These are phyloP conservation scores for Metschnikowia continentalis DNA, from an alignment of 805 yeast genomes.

Conservation along the genomic window DNA sequence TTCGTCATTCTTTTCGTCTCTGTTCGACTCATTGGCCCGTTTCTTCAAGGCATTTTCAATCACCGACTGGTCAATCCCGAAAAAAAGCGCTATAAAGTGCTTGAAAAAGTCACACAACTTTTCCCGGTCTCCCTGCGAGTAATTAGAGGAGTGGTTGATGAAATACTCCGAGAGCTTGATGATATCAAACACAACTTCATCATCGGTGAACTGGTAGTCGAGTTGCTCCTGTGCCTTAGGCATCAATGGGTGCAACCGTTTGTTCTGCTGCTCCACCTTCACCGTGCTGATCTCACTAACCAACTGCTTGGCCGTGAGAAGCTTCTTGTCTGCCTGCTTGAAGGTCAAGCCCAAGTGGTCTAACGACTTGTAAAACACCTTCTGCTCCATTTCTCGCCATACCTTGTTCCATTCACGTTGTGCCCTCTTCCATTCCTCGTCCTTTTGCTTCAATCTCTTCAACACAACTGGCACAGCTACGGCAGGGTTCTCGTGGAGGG, in stretches of 20 bases:
- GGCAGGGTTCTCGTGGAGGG: conserved; percentile 91
- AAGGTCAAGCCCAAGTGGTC: conserved; percentile 95
- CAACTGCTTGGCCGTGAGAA: conserved; percentile 83
- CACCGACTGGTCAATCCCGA: conserved; percentile 50
- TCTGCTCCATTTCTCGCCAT: conserved; percentile 98
- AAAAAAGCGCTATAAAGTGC: conserved; percentile 68
- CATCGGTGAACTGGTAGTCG: conserved; percentile 60
- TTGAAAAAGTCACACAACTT: conserved; percentile 66
- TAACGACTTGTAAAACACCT: conserved; percentile 85
- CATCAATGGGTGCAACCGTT: conserved; percentile 78
- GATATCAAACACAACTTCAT: conserved; percentile 69
- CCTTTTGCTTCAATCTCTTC: conserved; percentile 91
- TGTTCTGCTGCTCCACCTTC: conserved; percentile 85
- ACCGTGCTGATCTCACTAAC: conserved; percentile 89
- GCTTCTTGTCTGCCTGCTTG: conserved; percentile 93
- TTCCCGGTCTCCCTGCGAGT: conserved; percentile 78
- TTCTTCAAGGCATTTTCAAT: conserved; percentile 39
- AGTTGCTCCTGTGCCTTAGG: conserved; percentile 80
- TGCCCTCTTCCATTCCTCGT: conserved; percentile 97
- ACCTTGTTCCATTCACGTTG: conserved; percentile 98
- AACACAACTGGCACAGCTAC: conserved; percentile 91
- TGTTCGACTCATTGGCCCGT: conserved; percentile 19
- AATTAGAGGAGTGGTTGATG: conserved; percentile 63
- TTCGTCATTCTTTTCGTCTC: conserved; percentile 15
- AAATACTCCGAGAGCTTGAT: conserved; percentile 62